Base-by-base conservation (phyloP, 192 early-diverging fungal genomes). In the Martensiomyces pterosporus region DNA sequence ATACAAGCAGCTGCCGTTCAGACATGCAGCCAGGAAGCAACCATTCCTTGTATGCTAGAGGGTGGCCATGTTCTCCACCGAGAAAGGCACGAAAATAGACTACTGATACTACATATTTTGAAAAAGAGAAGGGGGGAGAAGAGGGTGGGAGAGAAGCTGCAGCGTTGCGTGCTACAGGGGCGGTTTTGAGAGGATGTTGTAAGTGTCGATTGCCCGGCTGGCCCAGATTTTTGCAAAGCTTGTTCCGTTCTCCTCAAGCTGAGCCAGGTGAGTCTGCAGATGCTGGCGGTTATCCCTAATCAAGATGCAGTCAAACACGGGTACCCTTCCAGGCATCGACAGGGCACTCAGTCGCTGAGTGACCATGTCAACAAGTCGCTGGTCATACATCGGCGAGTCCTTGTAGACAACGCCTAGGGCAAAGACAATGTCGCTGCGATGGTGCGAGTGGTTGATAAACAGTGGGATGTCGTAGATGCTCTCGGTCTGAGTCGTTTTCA, bases 301-400 rank as follows among this genome's bases (percentile, higher is more conserved):
- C 43, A 72, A n/a, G 14, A 72, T 46, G 22, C 57, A 65, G 38
- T 72, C 68, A 57, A 72, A 64, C 23, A 72, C 62, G 0, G 56
- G 60, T 34, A 60, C 15, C 2, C 65, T 16, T 2, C 42, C 52
- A 2, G 52, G 47, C 42, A 55, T 13, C 10, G 15, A 16, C 6
- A 55, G 24, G 10, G 51, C 45, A 9, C 24, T 29, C 2, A 72
- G 25, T 32, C 61, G 27, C 25, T 51, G 47, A 3, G 57, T 65
- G 0, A 53, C 15, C 24, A 39, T n/a, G 33, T 57, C 49, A 0
- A 72, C 53, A 6, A 64, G 62, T 5, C 68, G 26, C 15, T 44
- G 43, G 41, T 72, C 61, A 18, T 38, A 60, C 4, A 27, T 14
- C 3, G 61, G 57, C 12, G 57, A 47, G 12, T 23, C 9, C 21